Conservation (phyloP, 306 rosid species). For the Dalbergia oliveri region DNA sequence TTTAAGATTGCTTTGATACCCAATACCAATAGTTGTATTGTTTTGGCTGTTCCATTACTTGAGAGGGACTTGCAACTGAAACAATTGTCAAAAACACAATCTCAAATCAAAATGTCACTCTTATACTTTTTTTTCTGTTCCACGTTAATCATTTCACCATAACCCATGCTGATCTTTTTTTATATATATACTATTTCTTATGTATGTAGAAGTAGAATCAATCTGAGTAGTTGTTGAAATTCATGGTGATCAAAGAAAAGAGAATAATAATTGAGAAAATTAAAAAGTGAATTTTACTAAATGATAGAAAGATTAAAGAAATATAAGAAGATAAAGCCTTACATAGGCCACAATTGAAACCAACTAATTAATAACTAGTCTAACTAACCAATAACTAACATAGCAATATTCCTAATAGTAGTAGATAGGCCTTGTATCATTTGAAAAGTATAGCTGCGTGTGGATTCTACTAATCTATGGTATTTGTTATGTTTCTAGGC, state of each 20-base stretch:
- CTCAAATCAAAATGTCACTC: constrained; percentile 27
- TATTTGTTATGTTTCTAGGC: constrained; percentile 13
- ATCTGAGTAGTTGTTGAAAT: not conserved
- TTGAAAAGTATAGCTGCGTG: not conserved
- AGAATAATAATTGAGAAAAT: too few relatives aligned
- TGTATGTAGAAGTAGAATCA: constrained; percentile 1
- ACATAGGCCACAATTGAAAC: too few relatives aligned
- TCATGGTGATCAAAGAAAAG: too few relatives aligned
- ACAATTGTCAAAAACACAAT: constrained; percentile 24
- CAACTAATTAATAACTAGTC: too few relatives aligned
- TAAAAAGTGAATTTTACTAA: too few relatives aligned
- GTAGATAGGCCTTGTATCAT: not conserved
- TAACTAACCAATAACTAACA: too few relatives aligned
- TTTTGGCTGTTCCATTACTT: constrained; percentile 24
- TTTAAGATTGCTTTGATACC: constrained; percentile 27
- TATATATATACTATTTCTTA: not conserved
- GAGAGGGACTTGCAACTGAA: constrained; percentile 52
- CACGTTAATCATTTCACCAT: not conserved
- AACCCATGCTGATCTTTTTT: not conserved
- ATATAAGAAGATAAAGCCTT: too few relatives aligned
- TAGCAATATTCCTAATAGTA: too few relatives aligned
- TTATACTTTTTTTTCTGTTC: constrained; percentile 6
- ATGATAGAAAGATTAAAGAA: too few relatives aligned
- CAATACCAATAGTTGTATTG: not conserved
- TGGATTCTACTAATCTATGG: constrained; percentile 20